These are phyloP conservation scores for Peterozyma xylosa DNA, from an alignment of 805 yeast species.

Conservation along the genomic window DNA sequence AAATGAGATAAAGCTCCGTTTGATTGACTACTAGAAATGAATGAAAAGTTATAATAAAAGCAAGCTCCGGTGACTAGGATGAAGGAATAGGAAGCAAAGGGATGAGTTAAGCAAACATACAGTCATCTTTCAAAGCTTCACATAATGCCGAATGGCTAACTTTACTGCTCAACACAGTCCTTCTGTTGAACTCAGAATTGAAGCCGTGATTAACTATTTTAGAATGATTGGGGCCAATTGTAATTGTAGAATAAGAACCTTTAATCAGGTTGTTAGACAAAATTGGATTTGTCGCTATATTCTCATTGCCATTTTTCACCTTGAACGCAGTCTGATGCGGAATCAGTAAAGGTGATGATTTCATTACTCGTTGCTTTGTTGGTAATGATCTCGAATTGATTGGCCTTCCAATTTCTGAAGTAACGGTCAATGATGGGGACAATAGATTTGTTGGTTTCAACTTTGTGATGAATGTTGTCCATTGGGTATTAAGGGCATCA, in stretches of 20 bases:
- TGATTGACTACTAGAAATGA: too few species aligned
- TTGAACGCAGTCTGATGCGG: not conserved
- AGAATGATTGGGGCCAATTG: constrained; percentile 33
- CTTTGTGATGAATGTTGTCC: constrained; percentile 2
- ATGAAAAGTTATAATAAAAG: too few species aligned
- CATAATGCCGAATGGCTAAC: constrained; percentile 39
- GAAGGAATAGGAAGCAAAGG: too few species aligned
- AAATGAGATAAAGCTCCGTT: too few species aligned
- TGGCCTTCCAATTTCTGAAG: constrained; percentile 22
- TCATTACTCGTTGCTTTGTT: not conserved
- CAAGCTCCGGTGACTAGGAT: too few species aligned
- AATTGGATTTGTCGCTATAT: constrained; percentile 8
- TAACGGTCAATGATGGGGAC: constrained; percentile 21
- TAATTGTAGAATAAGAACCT: constrained; percentile 33
- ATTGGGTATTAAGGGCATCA: constrained; percentile 1
- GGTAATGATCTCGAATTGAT: constrained; percentile 14
- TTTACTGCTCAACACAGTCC: constrained; percentile 23
- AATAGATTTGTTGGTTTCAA: constrained; percentile 14
- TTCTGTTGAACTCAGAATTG: constrained; percentile 26
- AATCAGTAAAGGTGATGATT: too few species aligned
- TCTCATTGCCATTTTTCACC: not conserved
- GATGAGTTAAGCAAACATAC: not conserved
- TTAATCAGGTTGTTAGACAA: constrained; percentile 12
- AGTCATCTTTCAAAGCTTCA: constrained; percentile 30
- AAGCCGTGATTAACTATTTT: constrained; percentile 35